Base-by-base conservation (phyloP, 1,284 basidiomycete genomes). In the Trametes pubescens region DNA sequence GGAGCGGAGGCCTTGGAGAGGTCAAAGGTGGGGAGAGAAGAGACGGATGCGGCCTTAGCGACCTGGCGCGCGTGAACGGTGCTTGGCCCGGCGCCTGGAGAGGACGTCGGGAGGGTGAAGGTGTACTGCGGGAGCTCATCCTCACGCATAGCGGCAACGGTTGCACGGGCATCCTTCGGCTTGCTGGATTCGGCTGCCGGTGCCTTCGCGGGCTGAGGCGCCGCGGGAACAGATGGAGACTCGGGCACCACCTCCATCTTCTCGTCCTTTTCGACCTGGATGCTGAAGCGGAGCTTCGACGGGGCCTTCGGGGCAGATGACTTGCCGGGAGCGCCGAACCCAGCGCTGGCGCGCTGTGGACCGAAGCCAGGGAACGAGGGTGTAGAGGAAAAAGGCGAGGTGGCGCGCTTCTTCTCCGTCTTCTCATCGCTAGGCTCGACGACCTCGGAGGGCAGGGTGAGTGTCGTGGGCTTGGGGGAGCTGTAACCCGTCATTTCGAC, bases 211-310 rank as follows among this genome's bases (percentile, higher is more conserved):
- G 66, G 51, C 34, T 59, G 29, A 16, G 62, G 46, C 11, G 60
- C 56, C 47, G 32, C 8, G n/a, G 56, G 18, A 16, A 48, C 29
- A 9, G 60, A 35, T 5, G 60, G 21, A 24, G 64, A 18, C 6
- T 62, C 53, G 11, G 74, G 60, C 21, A 71, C 55, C 14, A 72
- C 54, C 4, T 72, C 67, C 66, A 67, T 69, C 69, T 77, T 77
- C 61, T 82, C 79, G 5, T 78, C 79, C 24, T 70, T 71, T 16
- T 84, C 84, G 8, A 81, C 78, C 54, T 85, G 82, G 73, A 87
- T 84, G 69, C 88, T 89, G 65, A 81, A 88, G 34, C 90, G 83
- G 55, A 92, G 79, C 72, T 91, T 91, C 64, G 90, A 91, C 0
- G 90, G 90, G 52, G 89, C 87, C 70, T 86, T 89, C 0, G 90